Evolutionary conservation across 345 rosid genomes (phyloP).

Genomic region (Heritiera fomes): DNA sequence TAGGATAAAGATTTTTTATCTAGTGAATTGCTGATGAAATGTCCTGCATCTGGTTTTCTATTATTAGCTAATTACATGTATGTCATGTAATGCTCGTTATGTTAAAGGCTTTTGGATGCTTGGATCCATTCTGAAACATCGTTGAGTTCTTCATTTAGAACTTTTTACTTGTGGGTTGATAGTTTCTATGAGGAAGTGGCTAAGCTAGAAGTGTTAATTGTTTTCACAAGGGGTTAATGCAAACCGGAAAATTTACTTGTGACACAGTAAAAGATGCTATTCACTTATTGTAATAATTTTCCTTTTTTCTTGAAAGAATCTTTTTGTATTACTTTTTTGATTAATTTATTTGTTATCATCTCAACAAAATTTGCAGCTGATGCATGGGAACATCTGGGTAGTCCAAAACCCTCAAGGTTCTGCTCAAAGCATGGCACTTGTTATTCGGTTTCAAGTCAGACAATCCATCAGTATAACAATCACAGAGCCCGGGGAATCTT

Average conservation of each 20-base stretch:
- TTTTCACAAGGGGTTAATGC: neutral
- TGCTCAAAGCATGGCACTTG: slow-evolving; percentile 70
- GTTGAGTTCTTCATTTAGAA: neutral
- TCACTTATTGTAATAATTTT: neutral
- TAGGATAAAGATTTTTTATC: neutral
- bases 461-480: slow-evolving; percentile 45
- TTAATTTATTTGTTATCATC: slow-evolving; percentile 4
- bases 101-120: neutral
- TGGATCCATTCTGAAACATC: neutral
- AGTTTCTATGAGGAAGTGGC: neutral
- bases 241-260: neutral
- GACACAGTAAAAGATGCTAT: neutral
- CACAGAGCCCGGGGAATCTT: slow-evolving; percentile 49
- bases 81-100: neutral
- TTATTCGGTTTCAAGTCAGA: slow-evolving; percentile 62
- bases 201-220: neutral
- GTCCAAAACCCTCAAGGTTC: slow-evolving; percentile 55
- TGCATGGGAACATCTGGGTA: slow-evolving; percentile 88
- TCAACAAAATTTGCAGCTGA: slow-evolving; percentile 47
- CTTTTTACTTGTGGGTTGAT: neutral
- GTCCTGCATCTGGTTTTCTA: neutral
- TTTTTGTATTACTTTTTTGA: neutral
- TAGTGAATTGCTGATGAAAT: neutral
- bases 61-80: neutral
- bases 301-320: neutral